Percentiles rank a stretch among this genome's conserved stretches.
Evolutionary conservation across 805 yeast species (phyloP).

Genomic region (Nakazawaea peltata): DNA sequence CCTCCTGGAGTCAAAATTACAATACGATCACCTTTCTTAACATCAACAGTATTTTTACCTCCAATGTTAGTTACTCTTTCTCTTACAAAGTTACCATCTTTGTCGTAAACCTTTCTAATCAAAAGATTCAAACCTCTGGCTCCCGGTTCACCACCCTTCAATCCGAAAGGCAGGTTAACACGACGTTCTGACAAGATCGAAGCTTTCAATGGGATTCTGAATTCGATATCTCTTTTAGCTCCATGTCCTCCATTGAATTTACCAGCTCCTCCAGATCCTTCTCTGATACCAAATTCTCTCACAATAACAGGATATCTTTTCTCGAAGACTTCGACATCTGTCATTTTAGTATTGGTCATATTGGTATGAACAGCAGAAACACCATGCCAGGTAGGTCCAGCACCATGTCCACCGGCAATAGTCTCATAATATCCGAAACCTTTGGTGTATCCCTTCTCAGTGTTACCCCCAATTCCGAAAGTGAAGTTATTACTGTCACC

Average conservation of each 20-base stretch:
- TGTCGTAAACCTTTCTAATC: constrained; percentile 25
- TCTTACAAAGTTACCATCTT: constrained; percentile 22
- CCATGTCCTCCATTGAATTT: constrained; percentile 76
- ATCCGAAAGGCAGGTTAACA: constrained; percentile 77
- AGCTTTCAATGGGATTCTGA: constrained; percentile 60
- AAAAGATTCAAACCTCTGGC: constrained; percentile 58
- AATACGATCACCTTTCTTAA: constrained; percentile 56
- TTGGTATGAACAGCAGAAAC: constrained; percentile 88
- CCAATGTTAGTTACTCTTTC: constrained; percentile 46
- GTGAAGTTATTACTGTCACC: constrained; percentile 94
- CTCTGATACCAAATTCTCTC: constrained; percentile 61
- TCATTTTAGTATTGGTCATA: constrained; percentile 89
- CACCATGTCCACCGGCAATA: constrained; percentile 94
- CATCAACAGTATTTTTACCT: constrained; percentile 59
- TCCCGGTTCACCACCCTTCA: constrained; percentile 77
- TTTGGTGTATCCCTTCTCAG: constrained; percentile 38
- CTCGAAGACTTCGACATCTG: constrained; percentile 86
- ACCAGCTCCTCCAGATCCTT: constrained; percentile 78
- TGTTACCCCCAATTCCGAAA: constrained; percentile 73
- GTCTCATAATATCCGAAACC: constrained; percentile 93
- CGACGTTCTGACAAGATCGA: constrained; percentile 85
- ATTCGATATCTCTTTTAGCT: constrained; percentile 77
- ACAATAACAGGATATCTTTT: constrained; percentile 80
- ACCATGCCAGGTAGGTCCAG: constrained; percentile 77
- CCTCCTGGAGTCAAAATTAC: constrained; percentile 78